These are phyloP conservation scores for Boletus tomentosulus DNA, from an alignment of 768 basidiomycete genomes.

Conservation along the genomic window DNA sequence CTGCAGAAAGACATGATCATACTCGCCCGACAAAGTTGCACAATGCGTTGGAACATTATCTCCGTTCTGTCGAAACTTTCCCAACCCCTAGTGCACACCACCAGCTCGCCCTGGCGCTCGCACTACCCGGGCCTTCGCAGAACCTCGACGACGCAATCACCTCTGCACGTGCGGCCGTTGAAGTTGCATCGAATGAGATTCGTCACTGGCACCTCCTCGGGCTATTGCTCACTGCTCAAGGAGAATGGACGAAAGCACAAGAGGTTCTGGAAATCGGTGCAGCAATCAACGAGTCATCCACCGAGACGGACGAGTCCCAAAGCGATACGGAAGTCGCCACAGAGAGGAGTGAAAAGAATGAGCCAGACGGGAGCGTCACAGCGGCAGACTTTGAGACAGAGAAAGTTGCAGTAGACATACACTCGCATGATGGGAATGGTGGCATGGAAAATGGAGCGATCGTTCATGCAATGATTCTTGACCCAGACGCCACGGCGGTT, in stretches of 20 bases:
- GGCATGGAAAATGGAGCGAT: background rate
- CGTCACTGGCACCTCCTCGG: conserved; percentile 92
- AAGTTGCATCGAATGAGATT: conserved; percentile 56
- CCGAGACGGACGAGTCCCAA: conserved; percentile 32
- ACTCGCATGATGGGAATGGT: background rate
- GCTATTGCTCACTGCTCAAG: conserved; percentile 69
- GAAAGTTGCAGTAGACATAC: background rate
- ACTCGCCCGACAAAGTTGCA: conserved; percentile 57
- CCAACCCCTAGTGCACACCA: conserved; percentile 62
- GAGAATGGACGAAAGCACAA: conserved; percentile 74
- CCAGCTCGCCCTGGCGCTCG: conserved; percentile 74
- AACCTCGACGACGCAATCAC: conserved; percentile 65
- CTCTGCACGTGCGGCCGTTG: conserved; percentile 68
- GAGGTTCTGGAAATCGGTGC: conserved; percentile 79
- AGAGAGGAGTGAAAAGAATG: conserved; percentile 9
- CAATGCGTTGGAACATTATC: conserved; percentile 50
- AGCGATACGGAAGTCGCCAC: conserved; percentile 21
- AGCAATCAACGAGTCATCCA: conserved; percentile 43
- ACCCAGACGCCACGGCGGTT: conserved; percentile 25
- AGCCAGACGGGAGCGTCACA: background rate
- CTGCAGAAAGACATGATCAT: conserved; percentile 60
- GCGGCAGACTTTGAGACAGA: conserved; percentile 13
- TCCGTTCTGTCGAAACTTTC: conserved; percentile 42
- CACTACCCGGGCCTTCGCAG: conserved; percentile 58
- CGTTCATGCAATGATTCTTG: conserved; percentile 28